phyloP scores from a whole-genome alignment of 768 basidiomycete genomes.

The Phanerodontia chrysosporium region DNA sequence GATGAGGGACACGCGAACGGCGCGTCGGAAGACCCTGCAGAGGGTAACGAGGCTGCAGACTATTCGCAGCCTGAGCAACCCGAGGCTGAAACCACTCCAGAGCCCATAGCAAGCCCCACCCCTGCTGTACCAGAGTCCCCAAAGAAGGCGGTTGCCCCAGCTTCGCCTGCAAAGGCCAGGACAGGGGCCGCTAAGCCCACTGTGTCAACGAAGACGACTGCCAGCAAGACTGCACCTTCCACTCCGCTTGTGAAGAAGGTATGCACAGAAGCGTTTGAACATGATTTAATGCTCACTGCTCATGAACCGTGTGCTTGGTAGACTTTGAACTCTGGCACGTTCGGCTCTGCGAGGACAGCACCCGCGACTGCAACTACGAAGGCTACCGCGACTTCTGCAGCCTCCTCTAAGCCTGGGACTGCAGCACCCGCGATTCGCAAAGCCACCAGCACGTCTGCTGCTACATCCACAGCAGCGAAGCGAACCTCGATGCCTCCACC shows the following conservation, averaged over 20 bases:
- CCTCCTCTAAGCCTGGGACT: slow-evolving; percentile 30
- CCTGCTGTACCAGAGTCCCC: slow-evolving; percentile 15
- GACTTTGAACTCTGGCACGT: slow-evolving; percentile 65
- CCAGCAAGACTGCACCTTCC: slow-evolving; percentile 44
- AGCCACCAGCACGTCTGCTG: slow-evolving; percentile 29
- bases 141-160: slow-evolving; percentile 13
- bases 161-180: slow-evolving; percentile 21
- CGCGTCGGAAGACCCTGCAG: slow-evolving; percentile 6
- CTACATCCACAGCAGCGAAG: slow-evolving; percentile 27
- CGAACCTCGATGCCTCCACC: slow-evolving; percentile 30
- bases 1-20: slow-evolving; percentile 13
- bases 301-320: slow-evolving; percentile 27
- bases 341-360: slow-evolving; percentile 51
- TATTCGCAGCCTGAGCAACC: slow-evolving; percentile 8
- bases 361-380: slow-evolving; percentile 37
- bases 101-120: slow-evolving; percentile 18
- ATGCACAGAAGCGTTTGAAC: slow-evolving; percentile 16
- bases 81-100: slow-evolving; percentile 5
- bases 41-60: slow-evolving; percentile 26
- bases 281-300: slow-evolving; percentile 12
- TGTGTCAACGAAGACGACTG: slow-evolving; percentile 38
- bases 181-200: slow-evolving; percentile 19
- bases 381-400: slow-evolving; percentile 28
- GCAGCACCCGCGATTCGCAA: slow-evolving; percentile 34
- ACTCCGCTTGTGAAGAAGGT: slow-evolving; percentile 71